Base-by-base conservation (phyloP, 768 basidiomycete species). In the Boletus rubroflammeus region DNA sequence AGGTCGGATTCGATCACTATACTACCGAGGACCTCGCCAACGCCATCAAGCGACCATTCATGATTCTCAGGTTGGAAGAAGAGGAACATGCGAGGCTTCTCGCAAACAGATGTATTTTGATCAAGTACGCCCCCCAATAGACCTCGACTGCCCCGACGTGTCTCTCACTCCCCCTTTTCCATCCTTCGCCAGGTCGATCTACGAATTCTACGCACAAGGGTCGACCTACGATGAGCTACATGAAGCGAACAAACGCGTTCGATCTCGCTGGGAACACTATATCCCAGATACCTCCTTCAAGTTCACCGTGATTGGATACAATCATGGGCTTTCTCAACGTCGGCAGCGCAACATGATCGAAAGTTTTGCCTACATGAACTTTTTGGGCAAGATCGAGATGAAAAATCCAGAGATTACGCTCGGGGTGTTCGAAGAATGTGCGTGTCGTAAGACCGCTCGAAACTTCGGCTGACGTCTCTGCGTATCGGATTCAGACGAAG, bases 391-490 rank as follows among this genome's bases (percentile, higher is more conserved):
- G 61, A 91, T 97, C 60, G 83, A 89, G 50, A 81, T 98, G 81
- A 85, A 84, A 57, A 75, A 76, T 41, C 90, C 95, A 0, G 83
- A 93, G 41, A 80, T 93, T 29, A 78, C 78, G 9, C 73, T 92
- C 25, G 81, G 82, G 0, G 83, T 86, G 47, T 90, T 88, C 51
- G 95, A 97, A 75, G 94, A 96, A 74, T 96, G 94, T 94, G 55
- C 57, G 83, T 72, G 35, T 50, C 38, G 17, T 21, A 43, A 9
- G 17, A 5, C 28, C 13, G 39, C 34, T 49, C 31, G 25, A 31
- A 21, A 15, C 17, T 17, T 9, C 25, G 25, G 5, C 38, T 54
- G 47, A 51, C 40, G 5, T 23, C n/a, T 19, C 10, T 36, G 31
- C 35, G 19, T 19, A 21, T 21, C 38, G 43, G 29, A 3, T 45